A percentile compares a stretch with the other conserved stretches of the same genome.
Conservation (phyloP, 1,139 yeast genomes). For the Yamadazyma atlantica region DNA sequence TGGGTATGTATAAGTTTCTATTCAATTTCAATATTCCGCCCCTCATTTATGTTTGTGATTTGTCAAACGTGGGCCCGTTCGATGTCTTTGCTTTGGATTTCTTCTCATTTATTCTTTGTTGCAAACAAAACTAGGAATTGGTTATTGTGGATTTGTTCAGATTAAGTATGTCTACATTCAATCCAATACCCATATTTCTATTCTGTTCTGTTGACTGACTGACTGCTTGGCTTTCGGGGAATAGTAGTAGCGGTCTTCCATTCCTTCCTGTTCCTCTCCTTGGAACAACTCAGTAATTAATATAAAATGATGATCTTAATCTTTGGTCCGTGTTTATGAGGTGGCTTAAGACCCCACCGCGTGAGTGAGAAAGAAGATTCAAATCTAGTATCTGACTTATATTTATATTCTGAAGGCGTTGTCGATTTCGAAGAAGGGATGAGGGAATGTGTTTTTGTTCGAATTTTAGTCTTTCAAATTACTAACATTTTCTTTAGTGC, state of each 20-base stretch:
- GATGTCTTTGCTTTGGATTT: not conserved
- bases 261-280: slow-evolving; percentile 2
- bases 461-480: too few relatives aligned
- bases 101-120: not conserved
- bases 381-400: slow-evolving; percentile 40
- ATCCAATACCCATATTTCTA: too few relatives aligned
- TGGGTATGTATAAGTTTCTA: slow-evolving; percentile 64
- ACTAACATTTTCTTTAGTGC: slow-evolving; percentile 44
- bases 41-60: too few relatives aligned
- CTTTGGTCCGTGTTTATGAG: slow-evolving; percentile 97
- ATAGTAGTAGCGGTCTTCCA: too few relatives aligned
- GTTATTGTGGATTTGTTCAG: too few relatives aligned
- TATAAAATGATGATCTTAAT: slow-evolving; percentile 61
- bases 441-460: slow-evolving; percentile 19
- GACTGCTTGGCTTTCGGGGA: too few relatives aligned
- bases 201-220: too few relatives aligned
- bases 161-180: too few relatives aligned
- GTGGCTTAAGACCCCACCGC: slow-evolving; percentile 91
- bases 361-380: slow-evolving; percentile 74
- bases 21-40: slow-evolving; percentile 8
- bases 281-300: not conserved
- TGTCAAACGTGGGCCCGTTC: not conserved
- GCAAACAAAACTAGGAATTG: not conserved
- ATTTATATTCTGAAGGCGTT: not conserved
- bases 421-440: not conserved